Percentiles rank a stretch among this genome's conserved stretches.
phyloP scores from a whole-genome alignment of 2,329 filamentous ascomycete genomes.

The Claviceps digitariae region DNA sequence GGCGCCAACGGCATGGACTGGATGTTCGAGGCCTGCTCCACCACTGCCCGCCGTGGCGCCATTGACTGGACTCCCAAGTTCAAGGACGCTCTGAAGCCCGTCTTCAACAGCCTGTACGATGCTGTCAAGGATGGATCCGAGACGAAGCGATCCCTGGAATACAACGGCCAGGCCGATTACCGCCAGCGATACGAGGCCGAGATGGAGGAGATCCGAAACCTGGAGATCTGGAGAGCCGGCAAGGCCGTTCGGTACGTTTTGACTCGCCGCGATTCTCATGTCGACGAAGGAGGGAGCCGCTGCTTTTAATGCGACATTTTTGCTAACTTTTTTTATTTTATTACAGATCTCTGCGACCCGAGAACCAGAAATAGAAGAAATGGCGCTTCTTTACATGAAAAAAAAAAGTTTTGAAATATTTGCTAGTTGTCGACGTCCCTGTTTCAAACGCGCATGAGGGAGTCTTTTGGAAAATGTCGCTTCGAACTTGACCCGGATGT shows the following conservation, averaged over 20 bases:
- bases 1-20: constrained; percentile 98
- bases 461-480: constrained; percentile 1
- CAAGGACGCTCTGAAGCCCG: constrained; percentile 96
- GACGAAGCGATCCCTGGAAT: constrained; percentile 92
- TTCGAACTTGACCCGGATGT: background rate
- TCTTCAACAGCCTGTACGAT: constrained; percentile 96
- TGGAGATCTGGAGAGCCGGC: constrained; percentile 98
- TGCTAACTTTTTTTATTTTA: constrained; percentile 1
- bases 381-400: background rate
- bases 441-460: constrained; percentile 1
- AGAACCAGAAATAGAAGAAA: constrained; percentile 61
- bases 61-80: constrained; percentile 97
- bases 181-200: constrained; percentile 94
- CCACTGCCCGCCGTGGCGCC: constrained; percentile 92
- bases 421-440: background rate
- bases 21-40: constrained; percentile 99
- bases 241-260: constrained; percentile 75
- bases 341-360: constrained; percentile 59
- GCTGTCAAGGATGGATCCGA: constrained; percentile 81
- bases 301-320: background rate
- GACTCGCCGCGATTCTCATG: background rate
- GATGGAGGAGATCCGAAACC: constrained; percentile 93
- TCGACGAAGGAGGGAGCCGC: too few relatives aligned
- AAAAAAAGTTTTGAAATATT: background rate
- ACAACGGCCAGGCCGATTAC: constrained; percentile 94